Base-by-base conservation (phyloP, 176 grass and related monocot species). In the Pharus latifolius region DNA sequence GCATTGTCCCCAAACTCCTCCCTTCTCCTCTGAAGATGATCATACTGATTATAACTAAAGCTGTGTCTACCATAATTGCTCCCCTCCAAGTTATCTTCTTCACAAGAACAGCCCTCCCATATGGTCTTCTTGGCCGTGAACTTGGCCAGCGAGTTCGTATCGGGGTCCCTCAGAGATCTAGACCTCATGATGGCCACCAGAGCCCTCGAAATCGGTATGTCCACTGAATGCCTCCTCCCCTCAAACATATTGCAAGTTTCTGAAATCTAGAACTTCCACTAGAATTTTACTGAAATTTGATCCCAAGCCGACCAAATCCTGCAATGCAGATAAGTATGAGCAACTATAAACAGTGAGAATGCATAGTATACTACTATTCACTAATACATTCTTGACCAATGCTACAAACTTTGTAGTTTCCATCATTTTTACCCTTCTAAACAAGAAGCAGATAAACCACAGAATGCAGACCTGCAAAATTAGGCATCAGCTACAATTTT, bases 141-240 rank as follows among this genome's bases (percentile, higher is more conserved):
- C 74, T 96, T 96, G 59, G 84, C 80, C 41, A 96, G 82, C 2
- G 92, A 96, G 73, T 88, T 96, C 35, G 92, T 92, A 68, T 96
- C 92, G 19, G 92, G 92, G 75, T 96, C 92, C 83, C 92, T 84
- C 60, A 96, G 76, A 35, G 92, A 96, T 73, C 92, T 91, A 49
- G 86, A 91, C 82, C 88, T 74, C 92, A 80, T 92, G 49, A 96
- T 76, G 14, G 92, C 85, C 69, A 89, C 62, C 44, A 96, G 72
- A 40, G 88, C 87, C 79, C 88, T 70, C 1, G 92, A 96, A 58
- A 96, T 84, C 1, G 92, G 92, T 22, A 96, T 92, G 74, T 96
- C 92, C 10, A 96, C 85, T 16, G 92, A 96, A 35, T 92, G 92
- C 61, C 92, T 72, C 80, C 92, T 79, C 31, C 3, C 88, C 64